Percentiles rank a stretch among this genome's conserved stretches.
Conservation (phyloP, 257 asterid species). For the Salvia rosmarinus region DNA sequence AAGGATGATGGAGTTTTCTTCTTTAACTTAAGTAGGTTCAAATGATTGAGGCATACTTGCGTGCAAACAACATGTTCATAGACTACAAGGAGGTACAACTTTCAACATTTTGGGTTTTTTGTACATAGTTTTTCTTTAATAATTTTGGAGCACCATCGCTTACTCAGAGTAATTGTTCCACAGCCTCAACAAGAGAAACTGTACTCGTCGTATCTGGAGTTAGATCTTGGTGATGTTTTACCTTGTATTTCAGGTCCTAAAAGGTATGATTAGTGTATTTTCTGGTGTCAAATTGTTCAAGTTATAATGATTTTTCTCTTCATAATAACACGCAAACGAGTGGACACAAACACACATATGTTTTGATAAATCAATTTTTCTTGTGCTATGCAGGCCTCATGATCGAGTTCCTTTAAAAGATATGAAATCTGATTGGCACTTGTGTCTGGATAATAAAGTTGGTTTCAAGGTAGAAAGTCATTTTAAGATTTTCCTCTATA, state of each 20-base stretch:
- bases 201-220: slow-evolving; percentile 72
- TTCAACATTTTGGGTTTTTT: slow-evolving; percentile 3
- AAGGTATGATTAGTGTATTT: slow-evolving; percentile 47
- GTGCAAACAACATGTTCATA: slow-evolving; percentile 81
- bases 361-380: not conserved
- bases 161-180: slow-evolving; percentile 9
- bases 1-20: slow-evolving; percentile 13
- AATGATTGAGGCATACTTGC: slow-evolving; percentile 83
- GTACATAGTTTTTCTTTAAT: not conserved
- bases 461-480: slow-evolving; percentile 72
- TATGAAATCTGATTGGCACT: slow-evolving; percentile 89
- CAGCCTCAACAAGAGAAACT: slow-evolving; percentile 86
- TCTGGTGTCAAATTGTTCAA: not conserved
- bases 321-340: not conserved
- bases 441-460: slow-evolving; percentile 76
- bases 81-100: slow-evolving; percentile 75
- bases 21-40: slow-evolving; percentile 55
- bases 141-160: slow-evolving; percentile 21
- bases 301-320: slow-evolving; percentile 17
- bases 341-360: not conserved
- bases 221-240: slow-evolving; percentile 72
- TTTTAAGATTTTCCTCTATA: not conserved
- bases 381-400: slow-evolving; percentile 67
- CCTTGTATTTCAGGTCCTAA: slow-evolving; percentile 96
- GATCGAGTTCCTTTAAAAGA: slow-evolving; percentile 82